Conservation (phyloP, 805 yeast species). For the Pichia insulana region DNA sequence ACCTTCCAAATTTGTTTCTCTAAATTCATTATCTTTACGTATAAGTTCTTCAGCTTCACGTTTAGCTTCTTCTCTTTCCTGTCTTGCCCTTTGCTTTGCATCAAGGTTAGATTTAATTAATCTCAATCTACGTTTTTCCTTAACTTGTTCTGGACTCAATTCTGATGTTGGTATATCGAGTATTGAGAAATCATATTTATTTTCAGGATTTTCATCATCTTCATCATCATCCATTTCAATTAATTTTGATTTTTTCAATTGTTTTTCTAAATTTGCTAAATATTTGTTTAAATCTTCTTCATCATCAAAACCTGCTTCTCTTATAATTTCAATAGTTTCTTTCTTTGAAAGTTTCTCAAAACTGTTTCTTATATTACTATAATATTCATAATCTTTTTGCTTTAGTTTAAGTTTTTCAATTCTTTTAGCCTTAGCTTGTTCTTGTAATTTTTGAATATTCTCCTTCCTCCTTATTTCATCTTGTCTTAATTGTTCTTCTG, state of each 20-base stretch:
- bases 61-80: conserved; percentile 63
- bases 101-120: conserved; percentile 81
- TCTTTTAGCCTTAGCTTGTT: conserved; percentile 82
- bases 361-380: conserved; percentile 46
- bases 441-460: conserved; percentile 82
- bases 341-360: conserved; percentile 42
- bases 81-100: conserved; percentile 75
- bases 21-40: conserved; percentile 65
- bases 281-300: conserved; percentile 64
- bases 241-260: conserved; percentile 55
- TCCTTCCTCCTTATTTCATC: conserved; percentile 78
- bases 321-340: conserved; percentile 46
- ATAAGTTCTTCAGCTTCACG: conserved; percentile 52
- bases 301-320: conserved; percentile 71
- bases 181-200: conserved; percentile 58
- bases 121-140: conserved; percentile 79
- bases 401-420: conserved; percentile 71
- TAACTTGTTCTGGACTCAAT: conserved; percentile 66
- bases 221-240: conserved; percentile 38
- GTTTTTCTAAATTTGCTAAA: conserved; percentile 51
- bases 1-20: conserved; percentile 59
- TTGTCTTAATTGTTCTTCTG: conserved; percentile 70
- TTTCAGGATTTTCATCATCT: conserved; percentile 29
- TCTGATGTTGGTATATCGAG: conserved; percentile 81
- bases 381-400: conserved; percentile 73